Conservation (phyloP, 257 asterid species). For the Gentiana straminea region DNA sequence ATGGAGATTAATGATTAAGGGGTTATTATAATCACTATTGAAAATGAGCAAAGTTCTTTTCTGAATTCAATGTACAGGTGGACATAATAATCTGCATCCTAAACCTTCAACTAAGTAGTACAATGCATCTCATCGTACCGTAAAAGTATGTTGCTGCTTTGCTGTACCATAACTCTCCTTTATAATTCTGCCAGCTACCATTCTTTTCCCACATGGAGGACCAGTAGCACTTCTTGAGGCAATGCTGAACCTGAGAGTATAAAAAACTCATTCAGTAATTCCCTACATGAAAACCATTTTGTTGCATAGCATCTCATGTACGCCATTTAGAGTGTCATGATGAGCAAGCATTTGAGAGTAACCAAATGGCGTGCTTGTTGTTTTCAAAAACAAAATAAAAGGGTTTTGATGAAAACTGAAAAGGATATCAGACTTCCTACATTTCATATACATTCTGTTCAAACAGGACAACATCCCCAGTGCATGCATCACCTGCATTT, state of each 20-base stretch:
- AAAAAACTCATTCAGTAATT: constrained; percentile 2
- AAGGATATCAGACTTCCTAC: constrained; percentile 27
- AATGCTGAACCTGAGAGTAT: constrained; percentile 53
- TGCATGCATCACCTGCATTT: constrained; percentile 83
- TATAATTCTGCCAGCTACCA: constrained; percentile 72
- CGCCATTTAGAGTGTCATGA: not conserved
- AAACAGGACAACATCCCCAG: constrained; percentile 73
- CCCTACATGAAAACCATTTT: not conserved
- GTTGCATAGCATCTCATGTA: not conserved
- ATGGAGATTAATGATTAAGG: not conserved
- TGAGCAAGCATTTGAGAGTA: no score
- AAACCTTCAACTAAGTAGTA: not conserved
- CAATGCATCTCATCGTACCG: constrained; percentile 32
- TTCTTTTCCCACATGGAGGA: constrained; percentile 63
- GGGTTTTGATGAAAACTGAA: no score
- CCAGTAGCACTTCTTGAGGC: constrained; percentile 73
- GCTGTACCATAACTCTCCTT: constrained; percentile 95
- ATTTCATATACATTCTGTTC: constrained; percentile 81
- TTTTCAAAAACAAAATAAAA: no score
- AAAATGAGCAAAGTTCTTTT: no score
- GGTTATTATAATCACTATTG: no score
- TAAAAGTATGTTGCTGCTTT: constrained; percentile 92
- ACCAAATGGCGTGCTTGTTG: no score
- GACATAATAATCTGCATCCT: no score
- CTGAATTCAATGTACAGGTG: no score